phyloP scores from a whole-genome alignment of 2,329 filamentous ascomycete genomes.

The Zalaria sp. region DNA sequence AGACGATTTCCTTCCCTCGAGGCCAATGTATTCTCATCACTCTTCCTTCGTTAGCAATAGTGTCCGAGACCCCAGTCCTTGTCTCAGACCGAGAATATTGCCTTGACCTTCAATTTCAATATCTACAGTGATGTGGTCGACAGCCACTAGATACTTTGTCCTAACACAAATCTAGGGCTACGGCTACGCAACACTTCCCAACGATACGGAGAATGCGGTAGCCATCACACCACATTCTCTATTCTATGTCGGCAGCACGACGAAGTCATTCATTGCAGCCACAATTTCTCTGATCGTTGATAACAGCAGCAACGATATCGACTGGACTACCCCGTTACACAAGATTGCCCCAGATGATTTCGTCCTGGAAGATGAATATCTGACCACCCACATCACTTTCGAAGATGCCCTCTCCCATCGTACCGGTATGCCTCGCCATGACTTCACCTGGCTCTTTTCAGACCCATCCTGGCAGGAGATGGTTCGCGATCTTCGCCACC shows the following conservation, averaged over 20 bases:
- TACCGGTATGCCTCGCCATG: constrained; percentile 20
- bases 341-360: constrained; percentile 21
- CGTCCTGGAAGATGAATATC: constrained; percentile 17
- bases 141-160: too few relatives aligned
- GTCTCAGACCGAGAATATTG: neutral
- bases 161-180: constrained; percentile 7
- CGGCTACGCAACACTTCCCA: constrained; percentile 9
- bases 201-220: constrained; percentile 2
- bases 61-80: neutral
- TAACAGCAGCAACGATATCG: constrained; percentile 14
- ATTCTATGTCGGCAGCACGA: constrained; percentile 15
- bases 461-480: constrained; percentile 20
- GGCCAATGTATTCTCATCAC: neutral
- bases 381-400: constrained; percentile 15
- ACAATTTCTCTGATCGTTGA: constrained; percentile 13
- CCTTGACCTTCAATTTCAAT: neutral
- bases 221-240: constrained; percentile 13
- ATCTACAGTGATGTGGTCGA: too few relatives aligned
- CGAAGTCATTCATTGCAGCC: constrained; percentile 18
- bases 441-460: constrained; percentile 12
- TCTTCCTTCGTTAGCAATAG: neutral
- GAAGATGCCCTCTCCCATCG: constrained; percentile 22
- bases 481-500: constrained; percentile 27
- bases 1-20: neutral
- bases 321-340: constrained; percentile 22